A percentile compares a stretch with the other conserved stretches of the same genome.
Evolutionary conservation across 2,329 filamentous ascomycete species (phyloP).

Genomic region (Colletotrichum camelliae): DNA sequence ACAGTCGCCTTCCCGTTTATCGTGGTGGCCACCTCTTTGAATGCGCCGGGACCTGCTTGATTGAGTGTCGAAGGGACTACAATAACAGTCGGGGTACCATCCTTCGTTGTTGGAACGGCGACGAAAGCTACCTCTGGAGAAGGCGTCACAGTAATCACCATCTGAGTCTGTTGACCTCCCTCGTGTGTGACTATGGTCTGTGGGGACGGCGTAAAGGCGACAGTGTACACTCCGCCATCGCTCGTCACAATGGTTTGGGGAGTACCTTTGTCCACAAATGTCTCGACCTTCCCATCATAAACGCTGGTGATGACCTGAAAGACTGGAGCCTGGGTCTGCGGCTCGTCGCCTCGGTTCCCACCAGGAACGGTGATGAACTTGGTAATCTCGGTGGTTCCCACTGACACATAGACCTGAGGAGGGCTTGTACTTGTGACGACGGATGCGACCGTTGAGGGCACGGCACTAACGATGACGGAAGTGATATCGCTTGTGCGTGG

Average conservation of each 20-base stretch:
- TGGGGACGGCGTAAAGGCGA: not conserved
- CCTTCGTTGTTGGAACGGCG: not conserved
- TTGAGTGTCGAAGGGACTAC: not conserved
- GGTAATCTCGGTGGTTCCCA: slow-evolving; percentile 27
- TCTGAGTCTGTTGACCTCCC: slow-evolving; percentile 6
- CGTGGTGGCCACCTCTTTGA: not conserved
- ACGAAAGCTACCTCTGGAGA: not conserved
- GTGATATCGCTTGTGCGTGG: not conserved
- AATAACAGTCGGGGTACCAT: not conserved
- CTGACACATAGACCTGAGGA: slow-evolving; percentile 6
- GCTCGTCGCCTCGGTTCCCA: not conserved
- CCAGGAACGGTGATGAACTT: slow-evolving; percentile 18
- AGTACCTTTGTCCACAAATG: slow-evolving; percentile 4
- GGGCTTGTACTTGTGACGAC: not conserved
- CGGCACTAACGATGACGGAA: not conserved
- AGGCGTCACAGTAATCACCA: slow-evolving; percentile 18
- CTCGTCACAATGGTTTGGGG: slow-evolving; percentile 17
- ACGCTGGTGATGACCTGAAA: slow-evolving; percentile 28
- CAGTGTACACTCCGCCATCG: slow-evolving; percentile 8
- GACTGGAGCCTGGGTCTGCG: slow-evolving; percentile 13
- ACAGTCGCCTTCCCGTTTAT: not conserved
- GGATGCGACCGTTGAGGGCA: not conserved
- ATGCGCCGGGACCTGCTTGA: not conserved
- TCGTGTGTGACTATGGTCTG: not conserved
- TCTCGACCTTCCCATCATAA: slow-evolving; percentile 22